phyloP scores from a whole-genome alignment of 1,139 yeast species.

The Yamadazyma friedrichii region DNA sequence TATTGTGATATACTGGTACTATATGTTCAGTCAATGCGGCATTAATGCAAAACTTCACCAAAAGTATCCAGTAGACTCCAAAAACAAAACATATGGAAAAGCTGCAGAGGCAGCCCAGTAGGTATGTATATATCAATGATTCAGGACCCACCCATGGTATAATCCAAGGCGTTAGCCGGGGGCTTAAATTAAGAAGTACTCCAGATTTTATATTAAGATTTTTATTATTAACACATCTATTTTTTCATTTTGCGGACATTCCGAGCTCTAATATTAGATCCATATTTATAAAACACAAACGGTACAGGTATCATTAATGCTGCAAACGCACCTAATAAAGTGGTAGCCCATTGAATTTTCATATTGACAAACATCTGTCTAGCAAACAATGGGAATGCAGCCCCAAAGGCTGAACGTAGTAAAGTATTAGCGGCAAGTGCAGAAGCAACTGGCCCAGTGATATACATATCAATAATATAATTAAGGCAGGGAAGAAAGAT shows the following conservation, averaged over 20 bases:
- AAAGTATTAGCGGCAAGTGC: slow-evolving; percentile 89
- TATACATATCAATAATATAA: slow-evolving; percentile 78
- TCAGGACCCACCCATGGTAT: no score
- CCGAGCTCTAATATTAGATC: slow-evolving; percentile 51
- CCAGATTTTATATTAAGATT: no score
- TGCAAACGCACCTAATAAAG: slow-evolving; percentile 71
- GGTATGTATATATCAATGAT: background rate
- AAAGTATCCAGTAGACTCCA: no score
- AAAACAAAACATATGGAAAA: no score
- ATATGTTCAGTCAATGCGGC: no score
- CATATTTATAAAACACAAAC: slow-evolving; percentile 64
- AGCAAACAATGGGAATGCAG: slow-evolving; percentile 51
- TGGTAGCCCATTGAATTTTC: slow-evolving; percentile 83
- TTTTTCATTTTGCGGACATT: slow-evolving; percentile 1
- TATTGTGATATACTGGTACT: no score
- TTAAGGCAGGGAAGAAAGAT: slow-evolving; percentile 78
- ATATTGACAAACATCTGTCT: slow-evolving; percentile 69
- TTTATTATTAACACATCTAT: background rate
- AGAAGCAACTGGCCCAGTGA: slow-evolving; percentile 72
- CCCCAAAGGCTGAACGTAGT: slow-evolving; percentile 60
- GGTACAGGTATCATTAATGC: slow-evolving; percentile 70
- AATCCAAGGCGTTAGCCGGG: no score
- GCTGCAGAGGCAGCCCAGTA: no score
- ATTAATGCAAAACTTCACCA: no score
- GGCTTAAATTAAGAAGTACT: no score